Percentiles rank a stretch among this genome's conserved stretches.
Evolutionary conservation across 345 rosid species (phyloP).

Genomic region (Eutrema heterophyllum): DNA sequence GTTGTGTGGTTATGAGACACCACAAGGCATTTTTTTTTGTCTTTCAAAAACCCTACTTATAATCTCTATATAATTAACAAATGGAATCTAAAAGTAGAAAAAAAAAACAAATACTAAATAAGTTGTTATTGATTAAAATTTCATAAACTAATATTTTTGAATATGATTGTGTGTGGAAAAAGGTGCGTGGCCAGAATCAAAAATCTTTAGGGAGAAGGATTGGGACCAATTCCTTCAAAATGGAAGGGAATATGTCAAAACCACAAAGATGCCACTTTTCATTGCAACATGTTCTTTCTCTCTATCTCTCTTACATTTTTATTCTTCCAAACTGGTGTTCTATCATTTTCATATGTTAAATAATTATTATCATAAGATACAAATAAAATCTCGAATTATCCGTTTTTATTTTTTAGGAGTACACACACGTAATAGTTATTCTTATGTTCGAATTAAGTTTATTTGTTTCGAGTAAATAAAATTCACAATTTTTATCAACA

Average conservation of each 20-base stretch:
- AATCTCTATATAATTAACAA: background rate
- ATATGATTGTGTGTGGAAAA: background rate
- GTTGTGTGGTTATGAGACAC: background rate
- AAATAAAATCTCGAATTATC: background rate
- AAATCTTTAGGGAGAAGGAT: constrained; percentile 75
- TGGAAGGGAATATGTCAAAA: constrained; percentile 86
- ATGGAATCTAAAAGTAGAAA: no score
- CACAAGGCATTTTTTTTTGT: background rate
- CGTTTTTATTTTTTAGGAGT: no score
- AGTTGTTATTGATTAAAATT: background rate
- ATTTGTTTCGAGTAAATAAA: no score
- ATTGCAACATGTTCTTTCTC: constrained; percentile 61
- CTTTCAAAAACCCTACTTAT: background rate
- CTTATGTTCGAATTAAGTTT: no score
- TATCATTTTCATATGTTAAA: constrained; percentile 10
- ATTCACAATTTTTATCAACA: no score
- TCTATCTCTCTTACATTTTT: background rate
- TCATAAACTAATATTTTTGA: background rate
- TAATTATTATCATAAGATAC: constrained; percentile 12
- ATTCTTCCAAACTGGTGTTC: background rate
- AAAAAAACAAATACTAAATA: background rate
- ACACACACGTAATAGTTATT: no score
- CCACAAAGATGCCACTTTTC: constrained; percentile 43
- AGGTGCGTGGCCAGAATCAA: constrained; percentile 98
- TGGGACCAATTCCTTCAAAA: constrained; percentile 79